Percentiles rank a stretch among this genome's conserved stretches.
These are phyloP conservation scores for Vanrija sp. DNA, from an alignment of 1,284 basidiomycete genomes.

Conservation along the genomic window DNA sequence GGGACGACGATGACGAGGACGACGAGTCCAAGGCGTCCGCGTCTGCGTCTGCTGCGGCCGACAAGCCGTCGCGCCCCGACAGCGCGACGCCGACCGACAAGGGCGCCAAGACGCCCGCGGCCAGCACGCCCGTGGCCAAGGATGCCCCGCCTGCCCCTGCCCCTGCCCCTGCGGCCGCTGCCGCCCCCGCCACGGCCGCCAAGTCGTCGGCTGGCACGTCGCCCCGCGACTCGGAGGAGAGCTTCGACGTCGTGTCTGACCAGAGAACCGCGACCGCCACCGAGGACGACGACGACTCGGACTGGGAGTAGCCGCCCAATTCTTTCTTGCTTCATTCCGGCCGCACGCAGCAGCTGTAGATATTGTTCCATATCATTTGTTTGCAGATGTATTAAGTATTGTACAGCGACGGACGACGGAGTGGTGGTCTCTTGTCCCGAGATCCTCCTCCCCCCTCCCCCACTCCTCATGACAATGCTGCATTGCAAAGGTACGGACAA, in stretches of 20 bases:
- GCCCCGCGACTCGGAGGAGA: constrained; percentile 50
- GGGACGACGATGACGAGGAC: constrained; percentile 45
- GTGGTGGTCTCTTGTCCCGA: no score
- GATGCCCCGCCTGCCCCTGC: constrained; percentile 1
- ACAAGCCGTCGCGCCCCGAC: not conserved
- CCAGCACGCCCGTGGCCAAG: constrained; percentile 1
- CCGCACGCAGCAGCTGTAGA: not conserved
- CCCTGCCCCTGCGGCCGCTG: not conserved
- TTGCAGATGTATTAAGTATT: not conserved
- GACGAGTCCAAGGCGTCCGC: constrained; percentile 5
- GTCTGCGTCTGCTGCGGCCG: not conserved
- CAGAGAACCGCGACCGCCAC: constrained; percentile 22
- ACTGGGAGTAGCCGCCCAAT: constrained; percentile 43
- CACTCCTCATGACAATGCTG: no score
- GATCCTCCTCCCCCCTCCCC: no score
- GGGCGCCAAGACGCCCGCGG: not conserved
- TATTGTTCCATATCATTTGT: constrained; percentile 2
- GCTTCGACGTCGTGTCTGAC: constrained; percentile 48
- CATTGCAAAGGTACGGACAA: no score
- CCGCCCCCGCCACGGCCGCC: not conserved
- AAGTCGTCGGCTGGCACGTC: constrained; percentile 30
- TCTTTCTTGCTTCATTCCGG: not conserved
- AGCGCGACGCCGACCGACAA: constrained; percentile 1
- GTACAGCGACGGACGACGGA: not conserved
- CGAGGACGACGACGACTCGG: constrained; percentile 46